Base-by-base conservation (phyloP, 2,329 filamentous ascomycete species). In the Cordyceps farinosa region DNA sequence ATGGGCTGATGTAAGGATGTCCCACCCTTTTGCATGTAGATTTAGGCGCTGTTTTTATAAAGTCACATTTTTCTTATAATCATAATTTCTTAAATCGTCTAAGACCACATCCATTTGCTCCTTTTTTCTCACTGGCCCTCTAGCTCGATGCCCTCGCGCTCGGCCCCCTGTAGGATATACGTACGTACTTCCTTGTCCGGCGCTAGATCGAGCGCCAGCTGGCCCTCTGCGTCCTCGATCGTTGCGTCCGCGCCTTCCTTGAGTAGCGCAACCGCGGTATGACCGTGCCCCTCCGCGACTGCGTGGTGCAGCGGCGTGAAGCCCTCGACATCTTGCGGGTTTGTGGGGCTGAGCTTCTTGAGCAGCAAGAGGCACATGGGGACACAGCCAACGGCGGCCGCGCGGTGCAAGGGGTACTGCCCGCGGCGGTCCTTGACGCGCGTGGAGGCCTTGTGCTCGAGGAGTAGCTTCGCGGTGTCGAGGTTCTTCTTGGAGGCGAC, bases 231-330 rank as follows among this genome's bases (percentile, higher is more conserved):
- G 71, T 94, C 92, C 75, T 84, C 88, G 78, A 92, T 92, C 67
- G 90, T 88, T 13, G 83, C 83, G 72, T 96, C 92, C 0, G 93
- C 93, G 0, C 95, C 95, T 3, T 89, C 88, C 72, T 91, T 96
- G 45, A 99, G 78, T 65, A 99, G 77, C 27, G 89, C 83, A 53
- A 98, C 80, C 0, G 95, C 95, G 3, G 91, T 87, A 75, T 97
- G 92, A 1, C 92, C 88, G 73, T 90, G 86, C 5, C 87, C 87
- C 71, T 95, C 91, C 2, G 89, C 89, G 67, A 93, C 78, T 13
- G 91, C 87, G 73, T 99, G 95, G 77, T 99, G 95, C 70, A 99
- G 80, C 3, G 95, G 89, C 30, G 95, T 98, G 73, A 90, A 87
- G 1, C 94, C 94, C 68, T 92, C 87, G 42, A 81, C 80, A 77